Conservation (phyloP, 805 yeast genomes). For the Saturnispora zaruensis region DNA sequence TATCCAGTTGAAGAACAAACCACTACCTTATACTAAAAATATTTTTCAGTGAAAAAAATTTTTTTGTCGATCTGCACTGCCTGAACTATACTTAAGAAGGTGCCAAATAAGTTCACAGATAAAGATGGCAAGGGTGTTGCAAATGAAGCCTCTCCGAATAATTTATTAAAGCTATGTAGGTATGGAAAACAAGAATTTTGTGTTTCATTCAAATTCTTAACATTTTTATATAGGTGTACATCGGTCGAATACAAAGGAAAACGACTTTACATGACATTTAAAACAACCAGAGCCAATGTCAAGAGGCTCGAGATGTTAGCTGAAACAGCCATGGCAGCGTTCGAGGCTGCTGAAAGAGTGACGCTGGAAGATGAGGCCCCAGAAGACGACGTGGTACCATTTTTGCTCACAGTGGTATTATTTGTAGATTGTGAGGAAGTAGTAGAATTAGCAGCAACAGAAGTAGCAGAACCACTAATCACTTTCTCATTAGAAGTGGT, state of each 20-base stretch:
- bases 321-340: neutral
- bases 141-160: neutral
- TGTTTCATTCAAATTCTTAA: neutral
- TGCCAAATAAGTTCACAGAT: neutral
- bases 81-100: neutral
- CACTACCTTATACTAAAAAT: neutral
- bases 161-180: neutral
- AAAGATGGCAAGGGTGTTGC: neutral
- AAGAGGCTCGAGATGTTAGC: neutral
- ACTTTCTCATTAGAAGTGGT: neutral
- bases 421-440: slow-evolving; percentile 1
- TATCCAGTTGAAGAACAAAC: slow-evolving; percentile 4
- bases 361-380: neutral
- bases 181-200: neutral
- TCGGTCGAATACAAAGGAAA: neutral
- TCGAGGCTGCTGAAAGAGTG: neutral
- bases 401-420: neutral
- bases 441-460: neutral
- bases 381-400: slow-evolving; percentile 3
- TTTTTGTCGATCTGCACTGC: neutral
- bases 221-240: neutral
- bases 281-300: neutral
- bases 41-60: neutral
- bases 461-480: neutral
- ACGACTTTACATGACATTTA: neutral